Evolutionary conservation across 108 stramenopile genomes (phyloP).

Genomic region (Skeletonema potamos): DNA sequence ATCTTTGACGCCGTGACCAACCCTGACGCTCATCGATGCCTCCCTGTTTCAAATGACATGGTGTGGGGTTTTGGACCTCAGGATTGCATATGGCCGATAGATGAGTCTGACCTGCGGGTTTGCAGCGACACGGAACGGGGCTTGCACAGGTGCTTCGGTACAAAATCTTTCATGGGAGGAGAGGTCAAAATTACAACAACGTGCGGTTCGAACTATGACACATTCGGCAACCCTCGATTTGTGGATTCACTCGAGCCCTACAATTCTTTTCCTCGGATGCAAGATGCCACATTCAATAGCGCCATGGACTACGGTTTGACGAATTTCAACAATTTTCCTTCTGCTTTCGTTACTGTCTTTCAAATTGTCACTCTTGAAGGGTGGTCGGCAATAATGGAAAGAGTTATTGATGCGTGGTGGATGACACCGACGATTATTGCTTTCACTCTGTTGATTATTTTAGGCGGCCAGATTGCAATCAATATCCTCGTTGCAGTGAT

Average conservation of each 20-base stretch:
- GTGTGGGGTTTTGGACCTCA: constrained; percentile 33
- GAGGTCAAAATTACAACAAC: constrained; percentile 1
- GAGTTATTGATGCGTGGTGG: constrained; percentile 41
- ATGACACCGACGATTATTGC: constrained; percentile 23
- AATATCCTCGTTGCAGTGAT: constrained; percentile 80
- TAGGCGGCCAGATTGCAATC: constrained; percentile 67
- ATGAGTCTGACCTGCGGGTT: constrained; percentile 31
- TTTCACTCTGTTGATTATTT: constrained; percentile 54
- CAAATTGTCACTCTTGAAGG: constrained; percentile 80
- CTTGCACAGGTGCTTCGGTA: constrained; percentile 13
- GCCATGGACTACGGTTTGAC: constrained; percentile 65
- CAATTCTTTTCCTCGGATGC: constrained; percentile 26
- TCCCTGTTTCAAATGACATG: constrained; percentile 39
- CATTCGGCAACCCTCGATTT: constrained; percentile 43
- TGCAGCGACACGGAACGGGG: constrained; percentile 24
- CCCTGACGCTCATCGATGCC: constrained; percentile 44
- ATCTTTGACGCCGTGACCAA: constrained; percentile 15
- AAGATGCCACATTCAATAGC: constrained; percentile 19
- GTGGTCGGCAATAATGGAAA: constrained; percentile 64
- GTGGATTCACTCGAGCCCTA: constrained; percentile 26
- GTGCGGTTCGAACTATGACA: constrained; percentile 52
- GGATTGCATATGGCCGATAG: constrained; percentile 58
- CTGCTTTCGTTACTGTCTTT: constrained; percentile 62
- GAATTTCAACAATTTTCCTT: constrained; percentile 54
- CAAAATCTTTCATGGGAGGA: not conserved